Evolutionary conservation across 2,329 filamentous ascomycete species (phyloP).

Genomic region (Fusarium ramigenum): DNA sequence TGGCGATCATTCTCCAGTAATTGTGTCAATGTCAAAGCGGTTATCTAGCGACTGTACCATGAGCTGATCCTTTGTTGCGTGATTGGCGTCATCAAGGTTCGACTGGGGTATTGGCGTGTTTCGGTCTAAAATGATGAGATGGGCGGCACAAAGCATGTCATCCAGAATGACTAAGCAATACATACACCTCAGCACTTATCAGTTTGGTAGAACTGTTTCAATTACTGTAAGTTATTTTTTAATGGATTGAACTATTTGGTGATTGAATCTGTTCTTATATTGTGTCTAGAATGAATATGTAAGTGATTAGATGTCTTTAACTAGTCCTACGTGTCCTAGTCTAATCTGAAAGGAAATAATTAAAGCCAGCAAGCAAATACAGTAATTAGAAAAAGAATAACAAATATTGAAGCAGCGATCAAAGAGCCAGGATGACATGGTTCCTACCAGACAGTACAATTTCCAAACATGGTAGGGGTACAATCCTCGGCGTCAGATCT

Average conservation of each 20-base stretch:
- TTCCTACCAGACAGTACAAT: neutral
- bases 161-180: neutral
- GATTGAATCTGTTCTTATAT: neutral
- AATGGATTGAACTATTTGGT: rapidly evolving
- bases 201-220: rapidly evolving
- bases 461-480: rapidly evolving
- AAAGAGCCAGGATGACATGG: rapidly evolving
- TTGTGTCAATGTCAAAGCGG: neutral
- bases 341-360: no score
- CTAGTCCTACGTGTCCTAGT: no score
- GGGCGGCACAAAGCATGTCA: neutral
- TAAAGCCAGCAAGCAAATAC: no score
- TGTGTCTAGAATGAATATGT: no score
- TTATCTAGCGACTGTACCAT: neutral
- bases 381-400: no score
- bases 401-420: rapidly evolving
- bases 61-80: neutral
- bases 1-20: neutral
- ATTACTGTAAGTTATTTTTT: neutral
- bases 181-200: neutral
- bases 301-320: no score
- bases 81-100: neutral
- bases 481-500: neutral
- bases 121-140: neutral
- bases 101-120: neutral